These are phyloP conservation scores for Citrullus amarus DNA, from an alignment of 306 rosid species.

Conservation along the genomic window DNA sequence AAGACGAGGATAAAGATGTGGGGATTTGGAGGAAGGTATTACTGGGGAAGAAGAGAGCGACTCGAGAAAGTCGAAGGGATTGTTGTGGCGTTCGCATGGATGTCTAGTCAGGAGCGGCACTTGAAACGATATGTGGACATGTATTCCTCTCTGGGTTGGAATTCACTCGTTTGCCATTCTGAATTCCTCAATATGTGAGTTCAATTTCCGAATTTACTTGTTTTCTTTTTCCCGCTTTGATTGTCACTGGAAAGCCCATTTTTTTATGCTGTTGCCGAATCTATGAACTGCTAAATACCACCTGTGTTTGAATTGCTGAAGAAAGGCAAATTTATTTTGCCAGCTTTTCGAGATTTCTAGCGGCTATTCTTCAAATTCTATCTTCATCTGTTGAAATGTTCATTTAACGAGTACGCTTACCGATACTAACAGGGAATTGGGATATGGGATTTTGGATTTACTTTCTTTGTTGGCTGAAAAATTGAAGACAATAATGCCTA, in stretches of 20 bases:
- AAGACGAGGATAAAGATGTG: constrained; percentile 40
- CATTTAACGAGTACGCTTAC: background rate
- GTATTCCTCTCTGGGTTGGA: constrained; percentile 69
- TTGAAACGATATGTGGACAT: constrained; percentile 57
- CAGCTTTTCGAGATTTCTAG: background rate
- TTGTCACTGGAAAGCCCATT: background rate
- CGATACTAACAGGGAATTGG: background rate
- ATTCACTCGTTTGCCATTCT: constrained; percentile 70
- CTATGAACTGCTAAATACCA: background rate
- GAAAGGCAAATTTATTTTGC: background rate
- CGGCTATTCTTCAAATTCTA: background rate
- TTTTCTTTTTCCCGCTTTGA: background rate
- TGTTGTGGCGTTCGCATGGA: constrained; percentile 79
- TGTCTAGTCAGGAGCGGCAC: constrained; percentile 74
- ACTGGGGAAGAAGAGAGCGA: constrained; percentile 65
- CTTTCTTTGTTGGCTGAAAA: background rate
- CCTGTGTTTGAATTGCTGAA: background rate
- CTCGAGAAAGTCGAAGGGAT: constrained; percentile 49
- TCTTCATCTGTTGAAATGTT: background rate
- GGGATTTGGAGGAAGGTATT: constrained; percentile 83
- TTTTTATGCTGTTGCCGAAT: background rate
- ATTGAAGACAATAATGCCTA: background rate
- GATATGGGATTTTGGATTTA: background rate
- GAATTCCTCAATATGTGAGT: constrained; percentile 82
- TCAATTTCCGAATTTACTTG: background rate